These are phyloP conservation scores for Ascochyta rabiei DNA, from an alignment of 2,329 filamentous ascomycete genomes.

Conservation along the genomic window DNA sequence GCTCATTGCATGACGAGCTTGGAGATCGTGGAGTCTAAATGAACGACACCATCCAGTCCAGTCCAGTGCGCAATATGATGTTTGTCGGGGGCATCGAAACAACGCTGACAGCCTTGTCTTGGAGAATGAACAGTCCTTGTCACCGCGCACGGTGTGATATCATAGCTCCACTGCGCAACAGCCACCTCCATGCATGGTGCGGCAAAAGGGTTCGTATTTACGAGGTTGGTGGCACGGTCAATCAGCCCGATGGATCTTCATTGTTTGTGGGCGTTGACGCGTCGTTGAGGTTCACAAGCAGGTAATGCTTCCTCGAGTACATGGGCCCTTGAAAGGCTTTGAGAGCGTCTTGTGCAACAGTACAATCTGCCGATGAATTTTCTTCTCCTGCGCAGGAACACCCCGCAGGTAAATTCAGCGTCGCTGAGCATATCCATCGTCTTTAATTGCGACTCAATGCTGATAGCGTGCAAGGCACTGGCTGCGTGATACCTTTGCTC, in stretches of 20 bases:
- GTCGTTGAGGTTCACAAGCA: background rate
- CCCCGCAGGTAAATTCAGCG: background rate
- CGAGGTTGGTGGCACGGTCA: background rate
- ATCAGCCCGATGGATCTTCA: conserved; percentile 1
- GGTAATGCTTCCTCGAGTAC: background rate
- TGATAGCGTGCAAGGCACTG: too few species aligned
- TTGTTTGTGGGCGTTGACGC: conserved; percentile 2
- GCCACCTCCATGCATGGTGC: background rate
- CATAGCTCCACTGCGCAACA: conserved; percentile 6
- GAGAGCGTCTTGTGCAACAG: too few species aligned
- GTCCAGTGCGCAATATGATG: background rate
- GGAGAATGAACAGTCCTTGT: background rate
- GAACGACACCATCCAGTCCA: background rate
- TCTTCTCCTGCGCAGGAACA: background rate
- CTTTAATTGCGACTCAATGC: background rate
- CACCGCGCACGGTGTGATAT: background rate
- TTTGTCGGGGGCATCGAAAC: background rate
- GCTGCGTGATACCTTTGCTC: too few species aligned
- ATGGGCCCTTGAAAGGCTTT: too few species aligned
- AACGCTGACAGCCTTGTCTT: background rate
- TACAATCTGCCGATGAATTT: too few species aligned
- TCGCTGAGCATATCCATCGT: background rate
- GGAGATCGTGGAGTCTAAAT: background rate
- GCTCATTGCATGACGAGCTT: conserved; percentile 1
- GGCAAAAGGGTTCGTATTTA: conserved; percentile 10